Conservation (phyloP, 306 rosid genomes). For the barrel medic (Medicago truncatula) region DNA sequence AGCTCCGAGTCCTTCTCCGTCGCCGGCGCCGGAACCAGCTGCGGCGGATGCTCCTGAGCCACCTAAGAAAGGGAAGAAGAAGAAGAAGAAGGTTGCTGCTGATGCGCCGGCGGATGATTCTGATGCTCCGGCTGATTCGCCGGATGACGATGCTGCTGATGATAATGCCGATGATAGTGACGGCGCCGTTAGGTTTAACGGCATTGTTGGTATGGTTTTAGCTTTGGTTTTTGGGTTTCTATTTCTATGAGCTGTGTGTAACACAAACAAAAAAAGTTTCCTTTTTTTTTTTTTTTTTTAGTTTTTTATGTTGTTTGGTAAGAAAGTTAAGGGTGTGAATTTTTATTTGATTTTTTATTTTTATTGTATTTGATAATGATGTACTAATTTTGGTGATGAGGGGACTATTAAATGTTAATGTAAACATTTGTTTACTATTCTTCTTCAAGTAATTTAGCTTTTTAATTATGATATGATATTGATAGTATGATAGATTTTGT, state of each 20-base stretch:
- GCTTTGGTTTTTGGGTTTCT: constrained; percentile 46
- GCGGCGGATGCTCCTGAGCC: constrained; percentile 61
- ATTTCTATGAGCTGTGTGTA: constrained; percentile 45
- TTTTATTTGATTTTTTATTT: constrained; percentile 23
- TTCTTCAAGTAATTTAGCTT: no score
- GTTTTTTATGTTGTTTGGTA: constrained; percentile 18
- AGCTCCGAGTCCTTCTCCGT: constrained; percentile 60
- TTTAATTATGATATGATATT: no score
- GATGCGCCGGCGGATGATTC: constrained; percentile 46
- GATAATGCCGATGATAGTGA: constrained; percentile 54
- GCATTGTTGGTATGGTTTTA: constrained; percentile 35
- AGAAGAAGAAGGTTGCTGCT: constrained; percentile 43
- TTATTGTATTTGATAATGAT: constrained; percentile 37
- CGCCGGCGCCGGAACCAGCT: constrained; percentile 64
- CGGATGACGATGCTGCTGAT: constrained; percentile 60
- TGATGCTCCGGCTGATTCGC: constrained; percentile 55
- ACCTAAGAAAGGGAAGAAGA: constrained; percentile 33
- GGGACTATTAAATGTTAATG: constrained; percentile 31
- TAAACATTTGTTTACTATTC: constrained; percentile 28
- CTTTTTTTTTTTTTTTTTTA: not conserved
- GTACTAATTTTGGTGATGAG: constrained; percentile 44
- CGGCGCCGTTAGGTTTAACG: constrained; percentile 46
- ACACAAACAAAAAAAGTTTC: not conserved
- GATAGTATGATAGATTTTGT: no score
- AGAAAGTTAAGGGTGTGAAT: constrained; percentile 40